A percentile compares a stretch with the other conserved stretches of the same genome.
These are phyloP conservation scores for Microbotryum scabiosae DNA, from an alignment of 1,284 basidiomycete genomes.

Conservation along the genomic window DNA sequence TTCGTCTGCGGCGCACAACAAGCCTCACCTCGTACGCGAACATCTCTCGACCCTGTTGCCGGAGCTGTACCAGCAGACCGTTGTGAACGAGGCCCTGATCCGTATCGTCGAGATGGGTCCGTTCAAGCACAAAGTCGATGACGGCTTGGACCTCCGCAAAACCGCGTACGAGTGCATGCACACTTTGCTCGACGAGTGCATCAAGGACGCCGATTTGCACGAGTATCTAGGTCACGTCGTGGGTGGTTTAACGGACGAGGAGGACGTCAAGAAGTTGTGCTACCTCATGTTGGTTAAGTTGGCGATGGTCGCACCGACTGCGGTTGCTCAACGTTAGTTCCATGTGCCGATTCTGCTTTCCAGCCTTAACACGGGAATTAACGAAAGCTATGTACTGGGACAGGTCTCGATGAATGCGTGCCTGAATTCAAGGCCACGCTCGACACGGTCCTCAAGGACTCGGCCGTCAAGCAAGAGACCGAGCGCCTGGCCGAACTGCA, in stretches of 20 bases:
- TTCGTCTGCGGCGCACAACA: slow-evolving; percentile 89
- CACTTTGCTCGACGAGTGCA: slow-evolving; percentile 83
- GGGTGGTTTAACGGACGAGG: slow-evolving; percentile 76
- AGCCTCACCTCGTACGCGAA: slow-evolving; percentile 81
- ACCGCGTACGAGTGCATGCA: slow-evolving; percentile 97
- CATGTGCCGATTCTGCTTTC: background rate
- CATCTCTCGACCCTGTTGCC: slow-evolving; percentile 70
- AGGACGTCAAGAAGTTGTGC: slow-evolving; percentile 94
- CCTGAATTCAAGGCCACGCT: slow-evolving; percentile 75
- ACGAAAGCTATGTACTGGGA: slow-evolving; percentile 28
- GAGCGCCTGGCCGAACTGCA: slow-evolving; percentile 61
- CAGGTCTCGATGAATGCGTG: slow-evolving; percentile 76
- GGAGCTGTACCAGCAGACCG: slow-evolving; percentile 74
- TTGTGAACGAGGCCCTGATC: slow-evolving; percentile 70
- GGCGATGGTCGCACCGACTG: slow-evolving; percentile 70
- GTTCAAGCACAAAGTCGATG: slow-evolving; percentile 90
- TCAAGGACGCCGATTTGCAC: slow-evolving; percentile 72
- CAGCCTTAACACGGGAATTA: background rate
- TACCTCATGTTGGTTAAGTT: slow-evolving; percentile 92
- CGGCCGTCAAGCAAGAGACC: slow-evolving; percentile 89
- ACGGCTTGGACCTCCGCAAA: slow-evolving; percentile 75
- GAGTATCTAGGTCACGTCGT: slow-evolving; percentile 76
- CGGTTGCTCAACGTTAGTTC: slow-evolving; percentile 46
- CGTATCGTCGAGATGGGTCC: slow-evolving; percentile 91
- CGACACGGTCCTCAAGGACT: slow-evolving; percentile 57